These are phyloP conservation scores for Hibiscus syriacus DNA, from an alignment of 345 rosid genomes.

Conservation along the genomic window DNA sequence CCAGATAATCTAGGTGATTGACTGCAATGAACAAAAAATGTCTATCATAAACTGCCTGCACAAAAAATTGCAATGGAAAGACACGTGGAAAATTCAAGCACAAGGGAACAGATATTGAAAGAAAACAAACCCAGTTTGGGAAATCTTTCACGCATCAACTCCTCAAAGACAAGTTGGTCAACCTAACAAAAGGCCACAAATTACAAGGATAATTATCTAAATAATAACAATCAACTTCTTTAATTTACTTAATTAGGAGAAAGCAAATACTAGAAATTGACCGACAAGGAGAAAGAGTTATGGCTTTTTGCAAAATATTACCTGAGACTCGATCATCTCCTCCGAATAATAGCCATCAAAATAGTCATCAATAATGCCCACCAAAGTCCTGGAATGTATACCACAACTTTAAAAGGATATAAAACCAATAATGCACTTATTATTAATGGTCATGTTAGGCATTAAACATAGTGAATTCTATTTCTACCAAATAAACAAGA, in stretches of 20 bases:
- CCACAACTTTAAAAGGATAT: slow-evolving; percentile 14
- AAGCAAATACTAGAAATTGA: not conserved
- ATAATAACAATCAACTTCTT: not conserved
- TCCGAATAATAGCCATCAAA: slow-evolving; percentile 94
- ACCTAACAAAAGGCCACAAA: slow-evolving; percentile 48
- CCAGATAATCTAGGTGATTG: no score
- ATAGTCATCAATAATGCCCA: slow-evolving; percentile 87
- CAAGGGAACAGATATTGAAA: not conserved
- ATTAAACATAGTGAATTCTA: not conserved
- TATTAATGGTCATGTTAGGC: not conserved
- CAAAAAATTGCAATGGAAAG: not conserved
- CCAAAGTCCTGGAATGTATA: slow-evolving; percentile 59
- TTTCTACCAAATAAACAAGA: not conserved
- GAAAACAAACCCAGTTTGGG: slow-evolving; percentile 76
- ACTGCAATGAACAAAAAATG: slow-evolving; percentile 29
- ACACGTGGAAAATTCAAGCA: not conserved
- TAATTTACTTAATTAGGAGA: not conserved
- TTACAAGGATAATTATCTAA: slow-evolving; percentile 16
- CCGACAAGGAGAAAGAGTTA: slow-evolving; percentile 1
- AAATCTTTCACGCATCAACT: slow-evolving; percentile 91
- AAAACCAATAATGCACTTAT: not conserved
- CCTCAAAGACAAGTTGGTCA: slow-evolving; percentile 95
- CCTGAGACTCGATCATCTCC: slow-evolving; percentile 99
- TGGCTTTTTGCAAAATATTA: slow-evolving; percentile 27
- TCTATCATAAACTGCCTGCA: slow-evolving; percentile 14